These are phyloP conservation scores for Cyberlindnera xylosilytica DNA, from an alignment of 805 yeast genomes.

Conservation along the genomic window DNA sequence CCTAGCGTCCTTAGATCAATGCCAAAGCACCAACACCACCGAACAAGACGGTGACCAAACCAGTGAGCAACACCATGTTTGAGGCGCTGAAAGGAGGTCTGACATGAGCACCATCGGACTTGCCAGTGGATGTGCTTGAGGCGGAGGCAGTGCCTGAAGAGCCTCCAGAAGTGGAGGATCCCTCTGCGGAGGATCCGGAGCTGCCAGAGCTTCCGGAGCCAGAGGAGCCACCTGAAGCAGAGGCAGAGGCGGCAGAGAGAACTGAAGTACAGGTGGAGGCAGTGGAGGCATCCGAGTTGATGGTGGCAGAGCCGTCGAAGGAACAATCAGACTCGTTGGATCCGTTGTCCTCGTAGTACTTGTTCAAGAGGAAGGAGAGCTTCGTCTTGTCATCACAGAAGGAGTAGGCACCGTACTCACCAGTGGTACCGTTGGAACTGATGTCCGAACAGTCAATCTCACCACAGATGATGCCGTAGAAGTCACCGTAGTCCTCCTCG, in stretches of 20 bases:
- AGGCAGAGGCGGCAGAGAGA: slow-evolving; percentile 35
- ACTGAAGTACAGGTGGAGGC: slow-evolving; percentile 36
- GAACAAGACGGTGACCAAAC: slow-evolving; percentile 34
- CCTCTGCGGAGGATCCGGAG: no score
- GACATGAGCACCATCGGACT: slow-evolving; percentile 12
- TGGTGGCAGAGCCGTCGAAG: slow-evolving; percentile 68
- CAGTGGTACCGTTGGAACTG: slow-evolving; percentile 55
- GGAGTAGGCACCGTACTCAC: slow-evolving; percentile 70
- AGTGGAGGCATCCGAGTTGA: slow-evolving; percentile 37
- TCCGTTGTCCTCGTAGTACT: slow-evolving; percentile 55
- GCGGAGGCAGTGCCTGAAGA: slow-evolving; percentile 26
- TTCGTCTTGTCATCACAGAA: slow-evolving; percentile 71
- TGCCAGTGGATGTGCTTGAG: slow-evolving; percentile 27
- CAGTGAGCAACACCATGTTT: slow-evolving; percentile 21
- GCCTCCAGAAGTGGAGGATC: slow-evolving; percentile 2
- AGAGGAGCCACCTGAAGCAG: slow-evolving; percentile 32
- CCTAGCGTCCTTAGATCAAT: slow-evolving; percentile 29
- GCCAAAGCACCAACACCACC: slow-evolving; percentile 41
- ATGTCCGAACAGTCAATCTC: slow-evolving; percentile 60
- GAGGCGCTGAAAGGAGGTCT: slow-evolving; percentile 17
- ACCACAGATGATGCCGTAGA: slow-evolving; percentile 59
- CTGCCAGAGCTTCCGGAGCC: not conserved
- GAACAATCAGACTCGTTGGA: slow-evolving; percentile 55
- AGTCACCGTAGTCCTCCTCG: slow-evolving; percentile 52
- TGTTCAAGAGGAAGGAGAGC: slow-evolving; percentile 63